Base-by-base conservation (phyloP, 148 eudicot species). In the Suaeda aralocaspica region DNA sequence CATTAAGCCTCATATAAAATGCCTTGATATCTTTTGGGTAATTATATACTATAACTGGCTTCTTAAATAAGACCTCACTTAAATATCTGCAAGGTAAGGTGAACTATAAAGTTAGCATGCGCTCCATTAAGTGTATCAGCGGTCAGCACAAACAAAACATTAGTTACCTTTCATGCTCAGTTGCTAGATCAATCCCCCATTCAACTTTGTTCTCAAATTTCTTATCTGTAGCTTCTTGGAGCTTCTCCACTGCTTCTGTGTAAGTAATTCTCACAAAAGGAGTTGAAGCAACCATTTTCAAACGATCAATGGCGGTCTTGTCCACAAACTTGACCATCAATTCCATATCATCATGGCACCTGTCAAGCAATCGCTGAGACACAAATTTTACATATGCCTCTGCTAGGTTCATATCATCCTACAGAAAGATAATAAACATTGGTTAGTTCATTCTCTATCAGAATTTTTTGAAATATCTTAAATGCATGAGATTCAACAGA, bases 321-420 rank as follows among this genome's bases (percentile, higher is more conserved):
- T 94, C 98, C 42, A 87, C 78, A 45, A 76, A 77, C 71, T 89
- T 88, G 46, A 80, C 86, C 85, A 94, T 89, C 80, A 91, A 86
- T 71, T 91, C 89, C 98, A 94, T 94, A 67, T 94, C 98, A 79
- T 94, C 97, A 64, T 66, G 83, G 82, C 98, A 94, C 72, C 87
- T 81, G 82, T 94, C 98, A 33, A 94, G 89, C 69, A 94, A 80
- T 88, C 92, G 86, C 72, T 89, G 89, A 71, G 89, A 94, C 74
- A 94, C 72, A 70, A 87, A 94, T 77, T 72, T 91, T 55, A 94
- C 92, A 57, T 83, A 91, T 49, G 89, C 96, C 84, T 94, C 98
- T 2, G 97, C 98, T 75, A 90, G 89, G 65, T 89, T 89, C 98
- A 94, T 94, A 76, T 94, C 97, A 81, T 94, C 97, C 98, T 94